Conservation (phyloP, 305 asterid species). For the Rubia balearica region DNA sequence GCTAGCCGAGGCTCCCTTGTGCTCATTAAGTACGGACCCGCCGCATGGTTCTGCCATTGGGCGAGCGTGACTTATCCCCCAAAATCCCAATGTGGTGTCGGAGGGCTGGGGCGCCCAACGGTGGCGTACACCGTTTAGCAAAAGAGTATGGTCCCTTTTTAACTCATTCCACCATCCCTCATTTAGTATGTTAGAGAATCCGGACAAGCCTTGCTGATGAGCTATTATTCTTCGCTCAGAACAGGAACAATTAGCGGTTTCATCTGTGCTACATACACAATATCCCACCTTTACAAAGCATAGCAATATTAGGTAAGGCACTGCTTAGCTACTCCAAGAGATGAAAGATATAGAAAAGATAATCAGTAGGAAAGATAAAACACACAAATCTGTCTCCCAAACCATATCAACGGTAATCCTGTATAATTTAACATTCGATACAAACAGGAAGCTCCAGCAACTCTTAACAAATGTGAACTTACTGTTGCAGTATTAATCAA, state of each 20-base stretch:
- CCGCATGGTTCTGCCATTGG: no score
- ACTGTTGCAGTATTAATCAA: constrained; percentile 89
- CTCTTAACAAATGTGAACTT: constrained; percentile 31
- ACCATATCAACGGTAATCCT: background rate
- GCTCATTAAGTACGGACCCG: no score
- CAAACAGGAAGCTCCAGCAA: background rate
- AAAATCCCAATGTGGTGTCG: no score
- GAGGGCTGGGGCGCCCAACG: no score
- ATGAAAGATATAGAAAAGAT: background rate
- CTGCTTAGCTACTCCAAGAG: background rate
- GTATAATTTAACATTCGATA: background rate
- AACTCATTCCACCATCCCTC: constrained; percentile 8
- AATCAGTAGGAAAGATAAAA: background rate
- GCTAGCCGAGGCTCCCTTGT: no score
- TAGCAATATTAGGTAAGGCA: constrained; percentile 9
- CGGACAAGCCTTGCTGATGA: background rate
- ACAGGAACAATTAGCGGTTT: constrained; percentile 82
- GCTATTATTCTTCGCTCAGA: constrained; percentile 40
- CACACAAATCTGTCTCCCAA: background rate
- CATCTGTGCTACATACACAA: constrained; percentile 85
- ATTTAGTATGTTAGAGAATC: background rate
- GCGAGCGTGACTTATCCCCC: no score
- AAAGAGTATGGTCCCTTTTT: constrained; percentile 2
- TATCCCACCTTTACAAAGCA: constrained; percentile 62
- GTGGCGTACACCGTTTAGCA: background rate